These are phyloP conservation scores for Pseudocercospora fuligena DNA, from an alignment of 2,329 filamentous ascomycete species.

Conservation along the genomic window DNA sequence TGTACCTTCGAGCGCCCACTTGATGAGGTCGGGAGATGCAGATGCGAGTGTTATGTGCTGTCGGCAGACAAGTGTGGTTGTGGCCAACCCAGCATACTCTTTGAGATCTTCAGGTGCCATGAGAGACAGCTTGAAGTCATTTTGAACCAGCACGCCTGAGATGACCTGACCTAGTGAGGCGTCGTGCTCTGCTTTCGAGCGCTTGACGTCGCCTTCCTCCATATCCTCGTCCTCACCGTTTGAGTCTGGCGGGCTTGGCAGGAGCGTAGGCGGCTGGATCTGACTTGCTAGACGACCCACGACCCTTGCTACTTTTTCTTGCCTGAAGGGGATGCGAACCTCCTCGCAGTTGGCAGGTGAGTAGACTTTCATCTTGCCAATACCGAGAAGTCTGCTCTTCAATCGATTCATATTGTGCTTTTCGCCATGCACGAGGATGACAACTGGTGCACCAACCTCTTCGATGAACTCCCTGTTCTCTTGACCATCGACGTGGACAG, in stretches of 20 bases:
- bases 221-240: constrained; percentile 51
- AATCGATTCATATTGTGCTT: constrained; percentile 98
- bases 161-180: constrained; percentile 63
- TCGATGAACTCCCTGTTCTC: constrained; percentile 98
- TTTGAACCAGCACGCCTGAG: constrained; percentile 91
- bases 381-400: constrained; percentile 90
- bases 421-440: constrained; percentile 96
- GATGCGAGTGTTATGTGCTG: constrained; percentile 87
- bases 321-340: constrained; percentile 90
- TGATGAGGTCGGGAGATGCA: constrained; percentile 87
- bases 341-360: constrained; percentile 95
- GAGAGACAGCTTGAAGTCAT: constrained; percentile 94
- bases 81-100: constrained; percentile 96
- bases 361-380: constrained; percentile 89
- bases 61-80: constrained; percentile 90
- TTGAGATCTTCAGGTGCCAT: constrained; percentile 96
- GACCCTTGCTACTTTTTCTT: constrained; percentile 94
- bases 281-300: constrained; percentile 85
- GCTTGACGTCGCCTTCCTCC: constrained; percentile 32
- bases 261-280: constrained; percentile 67
- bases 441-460: constrained; percentile 86
- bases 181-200: constrained; percentile 44
- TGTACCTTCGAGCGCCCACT: constrained; percentile 91
- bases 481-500: constrained; percentile 92
- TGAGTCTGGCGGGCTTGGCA: constrained; percentile 40